Conservation (phyloP, 257 asterid species). For the Leonotis leonurus region DNA sequence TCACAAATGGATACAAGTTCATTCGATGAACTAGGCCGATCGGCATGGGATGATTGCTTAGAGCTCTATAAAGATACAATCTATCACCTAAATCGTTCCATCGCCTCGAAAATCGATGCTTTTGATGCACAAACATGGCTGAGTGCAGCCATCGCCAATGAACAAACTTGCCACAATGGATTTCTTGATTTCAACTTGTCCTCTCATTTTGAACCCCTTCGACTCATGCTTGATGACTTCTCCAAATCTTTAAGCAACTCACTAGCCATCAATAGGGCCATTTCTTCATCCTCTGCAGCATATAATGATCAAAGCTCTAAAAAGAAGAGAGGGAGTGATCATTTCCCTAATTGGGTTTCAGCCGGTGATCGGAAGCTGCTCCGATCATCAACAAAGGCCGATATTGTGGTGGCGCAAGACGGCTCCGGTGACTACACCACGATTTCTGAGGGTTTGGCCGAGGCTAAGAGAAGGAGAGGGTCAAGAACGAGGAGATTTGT, state of each 20-base stretch:
- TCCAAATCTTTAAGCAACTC: constrained; percentile 48
- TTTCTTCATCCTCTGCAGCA: background rate
- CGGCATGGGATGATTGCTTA: constrained; percentile 49
- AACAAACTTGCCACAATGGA: constrained; percentile 50
- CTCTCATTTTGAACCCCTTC: constrained; percentile 15
- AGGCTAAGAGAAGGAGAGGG: constrained; percentile 24
- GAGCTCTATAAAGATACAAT: constrained; percentile 45
- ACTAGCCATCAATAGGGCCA: constrained; percentile 47
- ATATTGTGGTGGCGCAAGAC: constrained; percentile 55
- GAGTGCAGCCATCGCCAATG: constrained; percentile 62
- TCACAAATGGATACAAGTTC: constrained; percentile 29
- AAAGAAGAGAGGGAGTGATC: constrained; percentile 12
- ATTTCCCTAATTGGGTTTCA: constrained; percentile 44
- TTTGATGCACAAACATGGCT: constrained; percentile 58
- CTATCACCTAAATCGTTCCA: constrained; percentile 25
- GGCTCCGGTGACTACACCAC: constrained; percentile 56
- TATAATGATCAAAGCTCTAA: background rate
- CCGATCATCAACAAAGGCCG: constrained; percentile 21
- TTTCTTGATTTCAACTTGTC: constrained; percentile 42
- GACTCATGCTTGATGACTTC: constrained; percentile 5
- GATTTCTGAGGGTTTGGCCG: constrained; percentile 41
- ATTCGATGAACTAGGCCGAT: constrained; percentile 29
- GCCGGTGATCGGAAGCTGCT: constrained; percentile 36
- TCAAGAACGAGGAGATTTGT: constrained; percentile 30
- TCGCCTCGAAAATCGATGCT: background rate